Evolutionary conservation across 1,139 yeast genomes (phyloP).

Genomic region (Yamadazyma mexicana): DNA sequence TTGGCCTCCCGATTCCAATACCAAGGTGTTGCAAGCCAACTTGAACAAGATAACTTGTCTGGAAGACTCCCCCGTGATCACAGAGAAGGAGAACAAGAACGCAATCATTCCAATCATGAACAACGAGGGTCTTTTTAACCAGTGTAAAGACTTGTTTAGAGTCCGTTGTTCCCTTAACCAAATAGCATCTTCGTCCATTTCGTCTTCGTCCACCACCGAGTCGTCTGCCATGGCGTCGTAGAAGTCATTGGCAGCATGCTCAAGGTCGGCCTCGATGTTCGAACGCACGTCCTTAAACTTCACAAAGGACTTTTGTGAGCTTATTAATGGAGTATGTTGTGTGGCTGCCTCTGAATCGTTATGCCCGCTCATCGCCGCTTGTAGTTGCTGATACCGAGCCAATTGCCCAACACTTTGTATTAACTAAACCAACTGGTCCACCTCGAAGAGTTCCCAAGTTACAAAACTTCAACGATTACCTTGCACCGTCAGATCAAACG

Average conservation of each 20-base stretch:
- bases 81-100: conserved; percentile 26
- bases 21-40: conserved; percentile 34
- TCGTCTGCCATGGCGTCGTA: conserved; percentile 34
- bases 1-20: conserved; percentile 11
- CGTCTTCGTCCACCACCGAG: conserved; percentile 20
- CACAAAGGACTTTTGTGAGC: conserved; percentile 2
- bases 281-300: conserved; percentile 9
- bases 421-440: no score
- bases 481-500: no score
- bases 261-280: conserved; percentile 16
- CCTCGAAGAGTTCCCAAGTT: no score
- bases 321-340: neutral
- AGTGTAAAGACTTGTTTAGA: conserved; percentile 30
- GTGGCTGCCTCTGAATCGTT: neutral
- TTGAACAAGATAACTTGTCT: conserved; percentile 27
- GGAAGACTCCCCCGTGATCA: conserved; percentile 29
- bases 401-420: no score
- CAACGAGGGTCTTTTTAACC: conserved; percentile 38
- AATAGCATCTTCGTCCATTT: conserved; percentile 35
- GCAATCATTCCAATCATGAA: conserved; percentile 26
- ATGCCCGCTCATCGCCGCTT: neutral
- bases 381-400: no score
- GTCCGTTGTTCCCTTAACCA: conserved; percentile 41
- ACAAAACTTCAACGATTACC: no score
- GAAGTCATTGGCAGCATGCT: conserved; percentile 28